phyloP scores from a whole-genome alignment of 768 basidiomycete species.

The Hemileccinum rubropunctum region DNA sequence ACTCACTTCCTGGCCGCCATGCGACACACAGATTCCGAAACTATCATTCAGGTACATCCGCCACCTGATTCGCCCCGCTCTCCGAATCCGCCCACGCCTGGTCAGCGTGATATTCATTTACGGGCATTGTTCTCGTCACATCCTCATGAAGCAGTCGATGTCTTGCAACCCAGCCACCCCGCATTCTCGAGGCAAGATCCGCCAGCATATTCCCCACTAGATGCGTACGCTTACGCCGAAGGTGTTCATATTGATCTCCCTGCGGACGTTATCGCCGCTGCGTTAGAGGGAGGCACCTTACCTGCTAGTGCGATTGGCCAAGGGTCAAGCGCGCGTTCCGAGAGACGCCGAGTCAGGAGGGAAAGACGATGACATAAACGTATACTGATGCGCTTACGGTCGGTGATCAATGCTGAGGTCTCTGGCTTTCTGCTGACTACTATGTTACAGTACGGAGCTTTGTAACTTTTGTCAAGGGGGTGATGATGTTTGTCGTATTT shows the following conservation, averaged over 20 bases:
- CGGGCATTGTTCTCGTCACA: conserved; percentile 45
- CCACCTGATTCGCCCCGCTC: conserved; percentile 78
- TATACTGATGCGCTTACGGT: not conserved
- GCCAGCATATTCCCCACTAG: conserved; percentile 86
- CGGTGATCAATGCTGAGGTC: conserved; percentile 15
- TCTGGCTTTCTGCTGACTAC: conserved; percentile 1
- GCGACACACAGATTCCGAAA: conserved; percentile 64
- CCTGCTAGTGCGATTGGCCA: conserved; percentile 60
- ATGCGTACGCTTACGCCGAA: conserved; percentile 78
- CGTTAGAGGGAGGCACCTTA: conserved; percentile 70
- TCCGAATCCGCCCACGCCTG: conserved; percentile 84
- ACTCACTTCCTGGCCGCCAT: conserved; percentile 60
- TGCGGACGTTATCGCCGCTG: conserved; percentile 87
- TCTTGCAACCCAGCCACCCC: conserved; percentile 30
- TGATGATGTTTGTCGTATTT: conserved; percentile 17
- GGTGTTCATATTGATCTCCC: conserved; percentile 94
- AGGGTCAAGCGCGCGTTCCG: conserved; percentile 44
- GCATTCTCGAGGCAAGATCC: conserved; percentile 60
- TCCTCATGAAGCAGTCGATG: conserved; percentile 14
- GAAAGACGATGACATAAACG: conserved; percentile 31
- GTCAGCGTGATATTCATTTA: conserved; percentile 77
- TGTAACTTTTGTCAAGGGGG: conserved; percentile 21
- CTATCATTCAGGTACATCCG: conserved; percentile 68
- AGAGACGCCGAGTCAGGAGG: conserved; percentile 60
- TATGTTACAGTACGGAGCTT: conserved; percentile 12